phyloP scores from a whole-genome alignment of 768 basidiomycete species.

The Cantharellus cinnabarinus region DNA sequence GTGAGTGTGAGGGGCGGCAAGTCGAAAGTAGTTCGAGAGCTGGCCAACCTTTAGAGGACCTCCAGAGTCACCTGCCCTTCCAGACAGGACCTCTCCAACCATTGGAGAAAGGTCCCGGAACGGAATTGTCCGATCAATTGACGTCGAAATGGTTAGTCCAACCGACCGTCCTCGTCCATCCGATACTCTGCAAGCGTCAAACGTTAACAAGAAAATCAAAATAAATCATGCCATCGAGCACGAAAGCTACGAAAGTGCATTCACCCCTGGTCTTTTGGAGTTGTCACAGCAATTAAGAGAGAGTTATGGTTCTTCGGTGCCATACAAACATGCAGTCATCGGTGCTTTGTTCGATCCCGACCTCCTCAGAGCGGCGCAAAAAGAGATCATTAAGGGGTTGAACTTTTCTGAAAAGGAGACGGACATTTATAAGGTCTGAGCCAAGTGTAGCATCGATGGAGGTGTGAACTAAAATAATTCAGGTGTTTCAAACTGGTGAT shows the following conservation, averaged over 20 bases:
- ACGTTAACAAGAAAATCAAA: neutral
- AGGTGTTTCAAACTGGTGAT: constrained; percentile 97
- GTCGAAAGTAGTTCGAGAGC: too few species aligned
- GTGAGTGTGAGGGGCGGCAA: too few species aligned
- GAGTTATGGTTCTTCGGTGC: constrained; percentile 34
- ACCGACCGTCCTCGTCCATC: too few species aligned
- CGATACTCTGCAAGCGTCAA: neutral
- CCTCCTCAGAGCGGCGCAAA: constrained; percentile 58
- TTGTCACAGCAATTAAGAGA: neutral
- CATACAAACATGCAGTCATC: constrained; percentile 69
- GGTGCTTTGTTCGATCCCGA: constrained; percentile 70
- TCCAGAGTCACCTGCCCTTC: too few species aligned
- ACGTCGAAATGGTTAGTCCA: too few species aligned
- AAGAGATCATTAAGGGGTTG: constrained; percentile 61
- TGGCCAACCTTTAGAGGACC: too few species aligned
- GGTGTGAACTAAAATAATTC: neutral
- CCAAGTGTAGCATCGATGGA: neutral
- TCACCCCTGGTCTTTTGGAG: neutral
- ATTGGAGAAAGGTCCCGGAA: too few species aligned
- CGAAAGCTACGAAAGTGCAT: neutral
- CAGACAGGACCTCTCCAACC: too few species aligned
- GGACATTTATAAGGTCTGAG: constrained; percentile 81
- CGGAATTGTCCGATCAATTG: too few species aligned
- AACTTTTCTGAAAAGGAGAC: constrained; percentile 89
- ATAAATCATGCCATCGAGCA: too few species aligned